Evolutionary conservation across 2,329 filamentous ascomycete genomes (phyloP).

Genomic region (Sporothrix pallida): DNA sequence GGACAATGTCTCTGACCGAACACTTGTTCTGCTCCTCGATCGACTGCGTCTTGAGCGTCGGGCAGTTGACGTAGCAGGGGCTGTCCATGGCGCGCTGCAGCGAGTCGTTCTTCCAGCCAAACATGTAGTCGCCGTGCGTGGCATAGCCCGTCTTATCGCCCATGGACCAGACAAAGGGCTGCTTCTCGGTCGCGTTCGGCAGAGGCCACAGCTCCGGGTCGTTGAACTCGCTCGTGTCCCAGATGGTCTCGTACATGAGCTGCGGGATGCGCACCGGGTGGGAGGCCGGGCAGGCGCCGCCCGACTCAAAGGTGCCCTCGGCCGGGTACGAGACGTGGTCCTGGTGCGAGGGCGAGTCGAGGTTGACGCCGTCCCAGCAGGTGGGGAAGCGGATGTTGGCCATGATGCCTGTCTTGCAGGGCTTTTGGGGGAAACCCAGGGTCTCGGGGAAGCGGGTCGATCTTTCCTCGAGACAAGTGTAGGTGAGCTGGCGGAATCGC

Average conservation of each 20-base stretch:
- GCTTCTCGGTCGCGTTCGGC: constrained; percentile 41
- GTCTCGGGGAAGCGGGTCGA: constrained; percentile 47
- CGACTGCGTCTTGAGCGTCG: constrained; percentile 43
- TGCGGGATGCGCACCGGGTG: constrained; percentile 47
- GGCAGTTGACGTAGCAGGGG: constrained; percentile 27
- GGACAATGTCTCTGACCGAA: constrained; percentile 38
- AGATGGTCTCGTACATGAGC: constrained; percentile 53
- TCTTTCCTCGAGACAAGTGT: constrained; percentile 46
- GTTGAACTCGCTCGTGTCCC: constrained; percentile 50
- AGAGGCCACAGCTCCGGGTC: constrained; percentile 44
- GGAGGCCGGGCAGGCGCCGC: constrained; percentile 54
- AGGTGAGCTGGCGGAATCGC: constrained; percentile 45
- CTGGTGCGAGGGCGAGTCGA: constrained; percentile 52
- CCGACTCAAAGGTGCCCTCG: constrained; percentile 50
- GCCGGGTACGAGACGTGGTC: constrained; percentile 46
- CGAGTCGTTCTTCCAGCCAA: constrained; percentile 45
- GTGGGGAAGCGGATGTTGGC: constrained; percentile 53
- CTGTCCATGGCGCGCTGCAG: constrained; percentile 39
- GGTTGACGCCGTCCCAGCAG: constrained; percentile 56
- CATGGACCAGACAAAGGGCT: constrained; percentile 43
- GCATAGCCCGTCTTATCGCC: constrained; percentile 42
- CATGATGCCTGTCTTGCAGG: constrained; percentile 52
- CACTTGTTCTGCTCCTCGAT: constrained; percentile 45
- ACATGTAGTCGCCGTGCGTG: constrained; percentile 46
- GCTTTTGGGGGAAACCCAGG: constrained; percentile 48